Evolutionary conservation across 306 rosid genomes (phyloP).

Genomic region (Vigna mungo): DNA sequence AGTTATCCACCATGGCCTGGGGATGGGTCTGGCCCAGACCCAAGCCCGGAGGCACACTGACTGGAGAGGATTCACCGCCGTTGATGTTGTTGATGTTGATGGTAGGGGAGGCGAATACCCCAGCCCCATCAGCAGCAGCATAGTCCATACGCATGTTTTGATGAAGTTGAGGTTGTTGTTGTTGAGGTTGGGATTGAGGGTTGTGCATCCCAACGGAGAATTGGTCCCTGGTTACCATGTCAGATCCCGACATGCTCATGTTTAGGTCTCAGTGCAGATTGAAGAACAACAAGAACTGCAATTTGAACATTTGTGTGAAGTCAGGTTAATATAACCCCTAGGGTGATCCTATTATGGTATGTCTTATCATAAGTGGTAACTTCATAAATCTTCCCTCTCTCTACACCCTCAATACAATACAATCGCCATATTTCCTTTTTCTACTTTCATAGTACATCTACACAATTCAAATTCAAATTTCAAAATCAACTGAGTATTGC

Average conservation of each 20-base stretch:
- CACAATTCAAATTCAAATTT: constrained; percentile 27
- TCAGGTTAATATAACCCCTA: constrained; percentile 16
- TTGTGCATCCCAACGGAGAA: constrained; percentile 54
- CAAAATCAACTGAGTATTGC: background rate
- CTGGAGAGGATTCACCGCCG: constrained; percentile 7
- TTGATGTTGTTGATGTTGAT: constrained; percentile 31
- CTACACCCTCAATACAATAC: background rate
- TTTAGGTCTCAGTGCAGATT: background rate
- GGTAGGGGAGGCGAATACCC: constrained; percentile 47
- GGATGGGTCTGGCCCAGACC: background rate
- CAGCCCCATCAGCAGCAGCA: constrained; percentile 45
- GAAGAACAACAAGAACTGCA: background rate
- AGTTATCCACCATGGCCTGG: constrained; percentile 31
- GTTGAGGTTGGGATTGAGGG: constrained; percentile 30
- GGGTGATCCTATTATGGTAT: constrained; percentile 14
- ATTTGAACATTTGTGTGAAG: background rate
- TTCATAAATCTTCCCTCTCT: background rate
- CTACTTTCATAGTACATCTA: background rate
- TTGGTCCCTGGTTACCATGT: constrained; percentile 62
- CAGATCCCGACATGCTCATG: constrained; percentile 69
- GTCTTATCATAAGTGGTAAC: background rate
- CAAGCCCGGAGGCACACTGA: background rate
- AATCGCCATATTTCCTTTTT: constrained; percentile 36
- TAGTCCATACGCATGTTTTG: constrained; percentile 59
- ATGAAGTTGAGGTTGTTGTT: background rate